A percentile compares a stretch with the other conserved stretches of the same genome.
Conservation (phyloP, 495 filamentous ascomycete species). For the Astrocystis sublimbata region DNA sequence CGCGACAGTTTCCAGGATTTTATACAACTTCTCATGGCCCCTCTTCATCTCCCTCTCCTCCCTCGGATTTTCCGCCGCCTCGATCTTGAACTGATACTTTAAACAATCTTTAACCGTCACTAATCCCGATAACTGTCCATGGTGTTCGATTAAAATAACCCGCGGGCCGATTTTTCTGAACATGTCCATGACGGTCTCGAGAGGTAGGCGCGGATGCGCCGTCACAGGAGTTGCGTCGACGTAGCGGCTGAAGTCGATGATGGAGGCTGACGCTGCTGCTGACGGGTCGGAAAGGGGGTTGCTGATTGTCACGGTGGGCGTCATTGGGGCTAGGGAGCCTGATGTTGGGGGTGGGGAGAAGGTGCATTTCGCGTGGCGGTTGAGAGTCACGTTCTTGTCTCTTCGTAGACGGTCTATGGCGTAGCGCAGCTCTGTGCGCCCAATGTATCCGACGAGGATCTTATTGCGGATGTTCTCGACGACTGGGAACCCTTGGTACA, state of each 20-base stretch:
- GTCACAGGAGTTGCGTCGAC: slow-evolving; percentile 89
- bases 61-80: slow-evolving; percentile 78
- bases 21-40: slow-evolving; percentile 70
- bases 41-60: slow-evolving; percentile 48
- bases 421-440: slow-evolving; percentile 89
- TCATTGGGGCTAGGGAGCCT: slow-evolving; percentile 52
- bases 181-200: slow-evolving; percentile 98
- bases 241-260: slow-evolving; percentile 79
- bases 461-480: slow-evolving; percentile 73
- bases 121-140: slow-evolving; percentile 76
- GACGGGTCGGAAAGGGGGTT: slow-evolving; percentile 23
- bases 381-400: slow-evolving; percentile 67
- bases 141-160: slow-evolving; percentile 89
- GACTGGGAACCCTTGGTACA: slow-evolving; percentile 96
- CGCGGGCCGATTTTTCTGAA: slow-evolving; percentile 98
- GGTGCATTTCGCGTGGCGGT: slow-evolving; percentile 65
- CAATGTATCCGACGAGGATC: slow-evolving; percentile 87
- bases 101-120: slow-evolving; percentile 97
- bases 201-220: slow-evolving; percentile 85
- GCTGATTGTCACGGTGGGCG: slow-evolving; percentile 63
- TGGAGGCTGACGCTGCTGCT: slow-evolving; percentile 1
- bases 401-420: slow-evolving; percentile 84
- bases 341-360: slow-evolving; percentile 69
- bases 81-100: slow-evolving; percentile 96
- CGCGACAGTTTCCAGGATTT: slow-evolving; percentile 57